Evolutionary conservation across 2,329 filamentous ascomycete species (phyloP).

Genomic region (Fusarium nurragi): DNA sequence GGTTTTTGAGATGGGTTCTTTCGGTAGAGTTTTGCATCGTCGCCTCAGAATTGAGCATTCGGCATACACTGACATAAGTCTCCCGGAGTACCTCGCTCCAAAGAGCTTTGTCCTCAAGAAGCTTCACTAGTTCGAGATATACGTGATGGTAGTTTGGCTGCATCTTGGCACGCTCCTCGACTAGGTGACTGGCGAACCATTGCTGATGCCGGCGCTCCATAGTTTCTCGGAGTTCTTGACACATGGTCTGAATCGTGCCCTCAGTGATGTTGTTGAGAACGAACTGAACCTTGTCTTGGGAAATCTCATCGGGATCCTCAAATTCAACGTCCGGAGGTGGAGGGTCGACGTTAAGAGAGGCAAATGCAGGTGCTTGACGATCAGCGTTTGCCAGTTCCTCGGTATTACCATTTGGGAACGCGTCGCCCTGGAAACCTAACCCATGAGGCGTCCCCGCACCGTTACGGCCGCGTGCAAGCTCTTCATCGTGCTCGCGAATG

Average conservation of each 20-base stretch:
- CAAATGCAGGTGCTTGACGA: slow-evolving; percentile 75
- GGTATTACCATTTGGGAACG: slow-evolving; percentile 73
- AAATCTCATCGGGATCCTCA: slow-evolving; percentile 84
- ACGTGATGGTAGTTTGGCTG: slow-evolving; percentile 96
- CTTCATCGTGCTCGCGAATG: slow-evolving; percentile 73
- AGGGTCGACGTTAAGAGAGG: slow-evolving; percentile 79
- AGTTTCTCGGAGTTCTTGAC: slow-evolving; percentile 80
- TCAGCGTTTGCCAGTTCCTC: slow-evolving; percentile 71
- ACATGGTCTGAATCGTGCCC: slow-evolving; percentile 84
- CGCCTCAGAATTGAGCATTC: slow-evolving; percentile 88
- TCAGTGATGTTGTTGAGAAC: slow-evolving; percentile 96
- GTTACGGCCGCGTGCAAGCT: slow-evolving; percentile 65
- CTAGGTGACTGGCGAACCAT: slow-evolving; percentile 96
- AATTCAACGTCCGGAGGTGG: slow-evolving; percentile 70
- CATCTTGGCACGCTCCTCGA: slow-evolving; percentile 95
- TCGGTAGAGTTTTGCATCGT: slow-evolving; percentile 87
- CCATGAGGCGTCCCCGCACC: slow-evolving; percentile 54
- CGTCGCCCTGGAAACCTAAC: slow-evolving; percentile 55
- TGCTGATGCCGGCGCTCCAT: slow-evolving; percentile 85
- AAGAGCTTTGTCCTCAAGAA: slow-evolving; percentile 80
- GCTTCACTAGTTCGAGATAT: slow-evolving; percentile 87
- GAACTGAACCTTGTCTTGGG: slow-evolving; percentile 94
- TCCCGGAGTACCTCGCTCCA: slow-evolving; percentile 93
- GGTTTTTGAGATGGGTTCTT: slow-evolving; percentile 87
- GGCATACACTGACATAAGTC: slow-evolving; percentile 86